Conservation (phyloP, 2,329 filamentous ascomycete genomes). For the Clonostachys solani region DNA sequence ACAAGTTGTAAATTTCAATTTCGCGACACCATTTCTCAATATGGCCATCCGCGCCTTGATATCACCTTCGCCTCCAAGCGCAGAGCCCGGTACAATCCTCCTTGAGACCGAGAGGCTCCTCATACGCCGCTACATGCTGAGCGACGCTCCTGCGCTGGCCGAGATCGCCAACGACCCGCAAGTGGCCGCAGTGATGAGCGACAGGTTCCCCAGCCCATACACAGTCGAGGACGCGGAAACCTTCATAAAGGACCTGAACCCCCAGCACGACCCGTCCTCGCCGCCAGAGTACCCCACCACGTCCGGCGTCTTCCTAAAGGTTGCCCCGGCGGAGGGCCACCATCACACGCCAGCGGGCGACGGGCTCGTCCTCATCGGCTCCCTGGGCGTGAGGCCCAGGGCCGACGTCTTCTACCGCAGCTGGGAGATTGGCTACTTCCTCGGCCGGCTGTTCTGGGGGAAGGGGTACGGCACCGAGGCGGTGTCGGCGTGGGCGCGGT, state of each 20-base stretch:
- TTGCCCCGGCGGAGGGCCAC: too few species aligned
- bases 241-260: conserved; percentile 21
- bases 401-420: conserved; percentile 33
- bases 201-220: conserved; percentile 42
- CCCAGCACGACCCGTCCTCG: conserved; percentile 4
- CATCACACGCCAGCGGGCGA: conserved; percentile 7
- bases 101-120: conserved; percentile 25
- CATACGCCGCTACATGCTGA: conserved; percentile 30
- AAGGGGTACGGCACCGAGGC: conserved; percentile 38
- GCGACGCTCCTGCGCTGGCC: conserved; percentile 30
- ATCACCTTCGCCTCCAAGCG: conserved; percentile 14
- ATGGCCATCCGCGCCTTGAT: neutral
- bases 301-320: conserved; percentile 28
- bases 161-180: conserved; percentile 29
- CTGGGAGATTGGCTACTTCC: conserved; percentile 46
- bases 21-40: neutral
- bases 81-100: conserved; percentile 18
- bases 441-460: conserved; percentile 36
- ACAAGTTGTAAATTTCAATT: neutral
- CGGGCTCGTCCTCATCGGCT: conserved; percentile 20
- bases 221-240: conserved; percentile 27
- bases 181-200: conserved; percentile 31
- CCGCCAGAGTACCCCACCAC: conserved; percentile 15
- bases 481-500: conserved; percentile 27
- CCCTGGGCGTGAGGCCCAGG: conserved; percentile 29